Evolutionary conservation across 139 green algal genomes (phyloP).

Genomic region (Desmodesmus armatus): DNA sequence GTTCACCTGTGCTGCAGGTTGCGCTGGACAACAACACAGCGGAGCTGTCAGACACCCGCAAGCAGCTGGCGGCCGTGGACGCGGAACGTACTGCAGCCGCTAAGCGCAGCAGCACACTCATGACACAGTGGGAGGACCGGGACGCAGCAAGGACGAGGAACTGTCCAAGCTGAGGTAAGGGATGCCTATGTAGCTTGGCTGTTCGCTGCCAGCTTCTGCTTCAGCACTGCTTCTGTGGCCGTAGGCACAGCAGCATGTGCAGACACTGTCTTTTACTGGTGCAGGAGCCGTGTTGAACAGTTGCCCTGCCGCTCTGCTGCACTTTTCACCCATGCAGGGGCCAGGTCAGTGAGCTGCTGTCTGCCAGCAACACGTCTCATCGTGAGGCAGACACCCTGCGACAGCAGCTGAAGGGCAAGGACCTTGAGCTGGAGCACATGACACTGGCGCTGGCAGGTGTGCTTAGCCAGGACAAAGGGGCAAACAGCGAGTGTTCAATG

Average conservation of each 20-base stretch:
- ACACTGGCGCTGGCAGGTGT: slow-evolving; percentile 17
- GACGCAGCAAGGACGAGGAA: slow-evolving; percentile 14
- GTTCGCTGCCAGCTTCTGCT: no score
- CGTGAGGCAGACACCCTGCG: background rate
- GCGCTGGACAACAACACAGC: slow-evolving; percentile 8
- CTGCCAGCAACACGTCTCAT: background rate
- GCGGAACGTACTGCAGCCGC: slow-evolving; percentile 14
- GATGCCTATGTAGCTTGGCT: background rate
- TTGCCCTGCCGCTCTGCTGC: no score
- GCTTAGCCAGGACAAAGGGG: no score
- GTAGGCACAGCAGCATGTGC: no score
- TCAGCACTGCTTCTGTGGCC: no score
- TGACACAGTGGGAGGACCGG: slow-evolving; percentile 31
- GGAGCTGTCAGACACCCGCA: background rate
- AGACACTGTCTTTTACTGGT: background rate
- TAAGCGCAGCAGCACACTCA: slow-evolving; percentile 14
- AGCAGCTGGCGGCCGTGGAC: slow-evolving; percentile 18
- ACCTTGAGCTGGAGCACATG: slow-evolving; percentile 10
- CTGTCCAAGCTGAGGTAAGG: background rate
- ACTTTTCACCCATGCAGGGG: no score
- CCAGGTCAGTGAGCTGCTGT: slow-evolving; percentile 12
- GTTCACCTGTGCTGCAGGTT: no score
- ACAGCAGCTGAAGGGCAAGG: slow-evolving; percentile 13
- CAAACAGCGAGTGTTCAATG: background rate
- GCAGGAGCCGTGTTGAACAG: background rate